These are phyloP conservation scores for Penicillium canariense DNA, from an alignment of 495 filamentous ascomycete species.

Conservation along the genomic window DNA sequence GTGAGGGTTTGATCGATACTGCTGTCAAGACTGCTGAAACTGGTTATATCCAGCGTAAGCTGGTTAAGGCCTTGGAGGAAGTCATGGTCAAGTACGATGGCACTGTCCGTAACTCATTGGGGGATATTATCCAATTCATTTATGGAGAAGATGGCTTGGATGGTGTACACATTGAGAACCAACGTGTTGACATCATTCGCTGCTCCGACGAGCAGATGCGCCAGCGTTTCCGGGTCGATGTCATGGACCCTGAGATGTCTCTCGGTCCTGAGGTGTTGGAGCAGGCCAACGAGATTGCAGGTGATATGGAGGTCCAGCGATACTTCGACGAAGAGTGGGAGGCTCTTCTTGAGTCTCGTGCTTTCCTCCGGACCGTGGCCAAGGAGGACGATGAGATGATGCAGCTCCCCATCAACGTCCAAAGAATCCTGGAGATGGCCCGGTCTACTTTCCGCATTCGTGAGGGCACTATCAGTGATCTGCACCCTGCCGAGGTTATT, in stretches of 20 bases:
- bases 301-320: constrained; percentile 79
- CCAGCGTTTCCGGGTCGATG: constrained; percentile 81
- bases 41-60: constrained; percentile 96
- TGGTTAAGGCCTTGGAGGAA: constrained; percentile 97
- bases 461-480: constrained; percentile 76
- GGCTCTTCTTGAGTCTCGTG: constrained; percentile 67
- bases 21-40: constrained; percentile 99
- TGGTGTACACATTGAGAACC: constrained; percentile 84
- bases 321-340: constrained; percentile 90
- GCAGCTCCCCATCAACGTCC: constrained; percentile 88
- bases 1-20: constrained; percentile 99
- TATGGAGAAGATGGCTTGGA: constrained; percentile 98
- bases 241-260: constrained; percentile 76
- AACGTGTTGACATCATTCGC: constrained; percentile 80
- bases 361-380: constrained; percentile 65
- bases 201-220: constrained; percentile 71
- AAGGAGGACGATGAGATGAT: constrained; percentile 74
- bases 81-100: constrained; percentile 97
- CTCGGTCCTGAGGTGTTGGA: constrained; percentile 71
- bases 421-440: constrained; percentile 85
- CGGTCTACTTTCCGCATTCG: constrained; percentile 89
- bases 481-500: constrained; percentile 87
- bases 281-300: constrained; percentile 80
- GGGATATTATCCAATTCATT: constrained; percentile 95
- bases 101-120: constrained; percentile 93